Evolutionary conservation across 345 rosid species (phyloP), one percentile per base, ranked within the genome.

Genomic region (Reutealis trisperma): DNA sequence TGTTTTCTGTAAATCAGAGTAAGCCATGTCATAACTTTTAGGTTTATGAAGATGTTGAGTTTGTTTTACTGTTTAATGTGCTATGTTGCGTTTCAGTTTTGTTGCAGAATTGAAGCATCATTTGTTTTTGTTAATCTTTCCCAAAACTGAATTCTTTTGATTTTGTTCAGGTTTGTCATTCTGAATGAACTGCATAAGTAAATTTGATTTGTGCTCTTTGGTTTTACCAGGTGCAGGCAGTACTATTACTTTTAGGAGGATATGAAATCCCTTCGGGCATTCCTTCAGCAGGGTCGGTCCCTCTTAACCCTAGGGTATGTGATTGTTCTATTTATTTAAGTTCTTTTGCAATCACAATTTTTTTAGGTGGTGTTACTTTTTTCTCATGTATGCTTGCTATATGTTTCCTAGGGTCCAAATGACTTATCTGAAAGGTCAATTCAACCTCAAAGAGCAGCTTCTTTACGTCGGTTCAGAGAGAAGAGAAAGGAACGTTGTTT

Each of bases 401-500:
- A 27, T 63, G 37, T 72, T 67, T 57, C 52, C 62, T 78, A 86
- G 89, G 85, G 79, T 60, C 47, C 75, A 42, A 57, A 73, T 78
- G 87, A 80, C 63, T 80, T 80, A 30, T 72, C 84, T 13, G 84
- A 65, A 65, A 80, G 79, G 76, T 74, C 78, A 14, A 74, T 63
- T 63, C 87, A 73, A 62, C 79, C 84, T 52, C 86, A 81, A 2
- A 80, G 87, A 77, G 84, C 81, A 63, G 89, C 87, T 54, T 86
- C 89, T 60, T 70, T 86, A 66, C 78, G 22, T 63, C 79, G 87
- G 55, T 84, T 84, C 21, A 63, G 87, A 63, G 86, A 86, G 83
- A 86, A 86, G 78, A 74, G 89, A 58, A 87, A 87, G 67, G 89
- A 87, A 59, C 75, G 87, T 25, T 83, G 86, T 68, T 84, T 84